phyloP scores from a whole-genome alignment of 2,329 filamentous ascomycete genomes.

The Sclerotinia borealis region DNA sequence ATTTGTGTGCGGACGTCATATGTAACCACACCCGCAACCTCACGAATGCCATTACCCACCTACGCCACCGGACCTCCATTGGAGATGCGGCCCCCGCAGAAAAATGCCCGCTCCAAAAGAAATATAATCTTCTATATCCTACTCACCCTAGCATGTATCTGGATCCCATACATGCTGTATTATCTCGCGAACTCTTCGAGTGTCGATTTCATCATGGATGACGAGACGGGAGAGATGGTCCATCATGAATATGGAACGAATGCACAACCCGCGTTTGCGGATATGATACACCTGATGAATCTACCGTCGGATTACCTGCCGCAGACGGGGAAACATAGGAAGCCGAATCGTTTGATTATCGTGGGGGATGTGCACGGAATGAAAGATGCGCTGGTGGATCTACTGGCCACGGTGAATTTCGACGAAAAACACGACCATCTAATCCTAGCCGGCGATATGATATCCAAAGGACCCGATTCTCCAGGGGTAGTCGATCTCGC shows the following conservation, averaged over 20 bases:
- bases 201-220: background rate
- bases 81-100: background rate
- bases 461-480: constrained; percentile 84
- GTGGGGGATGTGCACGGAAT: constrained; percentile 94
- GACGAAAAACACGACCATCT: constrained; percentile 62
- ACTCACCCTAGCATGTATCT: constrained; percentile 5
- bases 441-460: constrained; percentile 69
- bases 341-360: constrained; percentile 62
- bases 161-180: constrained; percentile 2
- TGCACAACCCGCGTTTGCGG: constrained; percentile 21
- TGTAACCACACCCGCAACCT: constrained; percentile 1
- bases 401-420: constrained; percentile 65
- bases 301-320: constrained; percentile 28
- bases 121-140: background rate
- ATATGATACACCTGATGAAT: constrained; percentile 28
- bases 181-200: background rate
- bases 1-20: constrained; percentile 1
- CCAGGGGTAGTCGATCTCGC: constrained; percentile 69
- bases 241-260: constrained; percentile 16
- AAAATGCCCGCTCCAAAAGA: constrained; percentile 1
- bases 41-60: constrained; percentile 1
- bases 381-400: constrained; percentile 54
- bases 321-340: constrained; percentile 31
- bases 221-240: background rate
- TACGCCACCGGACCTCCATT: background rate